Base-by-base conservation (phyloP, 345 rosid species). In the Hibiscus trionum region DNA sequence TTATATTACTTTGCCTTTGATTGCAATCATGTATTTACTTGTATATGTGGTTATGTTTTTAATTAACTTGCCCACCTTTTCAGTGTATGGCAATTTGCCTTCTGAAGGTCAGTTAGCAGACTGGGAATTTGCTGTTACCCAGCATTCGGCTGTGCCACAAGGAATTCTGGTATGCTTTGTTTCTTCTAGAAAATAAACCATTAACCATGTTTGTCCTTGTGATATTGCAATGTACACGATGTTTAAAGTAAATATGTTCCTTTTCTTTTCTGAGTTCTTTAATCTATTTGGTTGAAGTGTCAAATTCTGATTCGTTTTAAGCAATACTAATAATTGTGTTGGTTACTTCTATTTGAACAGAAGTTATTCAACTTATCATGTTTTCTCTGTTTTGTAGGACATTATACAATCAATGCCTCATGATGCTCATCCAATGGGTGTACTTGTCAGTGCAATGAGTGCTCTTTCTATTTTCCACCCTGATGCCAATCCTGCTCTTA, bases 401-500 rank as follows among this genome's bases (percentile, higher is more conserved):
- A 91, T 94, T 35, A 88, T 94, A 69, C 97, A 92, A 69, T 78
- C 93, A 17, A 94, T 95, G 98, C 99, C 99, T 80, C 99, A 90
- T 70, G 99, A 95, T 78, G 97, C 99, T 31, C 99, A 95, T 69
- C 99, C 99, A 21, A 95, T 92, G 99, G 97, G 99, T 73, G 97
- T 90, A 33, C 96, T 95, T 14, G 93, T 88, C 80, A 95, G 96
- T 83, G 97, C 97, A 24, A 90, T 95, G 88, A 90, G 99, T 80
- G 89, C 99, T n/a, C 97, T 95, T 74, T 92, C 99, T 60, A 80
- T 92, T 76, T 95, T 92, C 77, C 97, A 95, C 73, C 99, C 99
- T 31, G 99, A 95, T 86, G 97, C 99, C 47, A 95, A 95, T 78
- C 99, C 99, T 73, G 97, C 99, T 76, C 97, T 95, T 5, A 88